Evolutionary conservation across 1,284 basidiomycete species (phyloP).

Genomic region (Rhizopogon parksii): DNA sequence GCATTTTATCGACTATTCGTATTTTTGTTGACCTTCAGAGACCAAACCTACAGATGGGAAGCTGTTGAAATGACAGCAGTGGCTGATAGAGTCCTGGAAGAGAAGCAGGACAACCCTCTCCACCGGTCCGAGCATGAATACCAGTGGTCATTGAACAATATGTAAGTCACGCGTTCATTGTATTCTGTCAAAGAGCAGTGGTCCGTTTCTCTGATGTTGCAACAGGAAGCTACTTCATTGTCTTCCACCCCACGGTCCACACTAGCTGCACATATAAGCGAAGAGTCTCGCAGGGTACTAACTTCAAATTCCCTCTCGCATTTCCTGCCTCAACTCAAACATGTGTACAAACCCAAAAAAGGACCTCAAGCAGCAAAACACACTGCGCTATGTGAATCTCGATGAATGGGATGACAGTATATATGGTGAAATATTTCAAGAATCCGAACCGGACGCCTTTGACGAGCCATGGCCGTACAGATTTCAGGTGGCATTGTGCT

Average conservation of each 20-base stretch:
- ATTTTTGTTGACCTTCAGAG: too few relatives aligned
- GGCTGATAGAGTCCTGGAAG: too few relatives aligned
- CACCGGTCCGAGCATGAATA: too few relatives aligned
- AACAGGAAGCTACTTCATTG: conserved; percentile 11
- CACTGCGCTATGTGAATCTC: conserved; percentile 20
- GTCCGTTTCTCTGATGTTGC: conserved; percentile 11
- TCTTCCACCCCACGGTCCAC: conserved; percentile 4
- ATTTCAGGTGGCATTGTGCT: conserved; percentile 36
- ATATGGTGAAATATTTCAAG: conserved; percentile 18
- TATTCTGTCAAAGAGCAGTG: conserved; percentile 12
- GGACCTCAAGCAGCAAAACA: conserved; percentile 1
- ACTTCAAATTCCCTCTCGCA: conserved; percentile 4
- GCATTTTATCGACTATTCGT: too few relatives aligned
- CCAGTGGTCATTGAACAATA: background rate
- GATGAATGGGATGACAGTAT: conserved; percentile 21
- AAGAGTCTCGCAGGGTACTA: background rate
- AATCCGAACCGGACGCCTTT: conserved; percentile 36
- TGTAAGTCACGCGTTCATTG: conserved; percentile 9
- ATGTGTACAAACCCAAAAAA: background rate
- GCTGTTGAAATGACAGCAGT: too few relatives aligned
- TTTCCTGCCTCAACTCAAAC: background rate
- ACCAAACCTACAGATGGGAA: too few relatives aligned
- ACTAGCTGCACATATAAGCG: conserved; percentile 16
- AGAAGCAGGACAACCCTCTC: too few relatives aligned
- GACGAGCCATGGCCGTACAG: conserved; percentile 50